Conservation (phyloP, 768 basidiomycete species). For the Agaricus sinodeliciosus region DNA sequence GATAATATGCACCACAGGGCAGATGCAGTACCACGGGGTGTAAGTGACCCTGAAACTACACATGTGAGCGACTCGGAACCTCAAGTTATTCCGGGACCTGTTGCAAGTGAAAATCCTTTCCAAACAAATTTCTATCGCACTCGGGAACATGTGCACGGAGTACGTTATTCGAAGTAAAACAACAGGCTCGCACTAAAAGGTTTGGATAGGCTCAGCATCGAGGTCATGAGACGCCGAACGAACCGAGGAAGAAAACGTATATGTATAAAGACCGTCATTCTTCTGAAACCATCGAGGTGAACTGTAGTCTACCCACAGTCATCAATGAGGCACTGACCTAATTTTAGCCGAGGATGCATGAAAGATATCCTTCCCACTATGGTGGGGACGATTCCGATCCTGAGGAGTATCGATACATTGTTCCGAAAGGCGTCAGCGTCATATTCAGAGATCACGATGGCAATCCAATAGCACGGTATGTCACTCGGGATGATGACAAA, state of each 20-base stretch:
- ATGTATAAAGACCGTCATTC: constrained; percentile 7
- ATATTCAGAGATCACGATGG: constrained; percentile 64
- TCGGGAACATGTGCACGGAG: not conserved
- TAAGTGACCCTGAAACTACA: not conserved
- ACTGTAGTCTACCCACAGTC: too few relatives aligned
- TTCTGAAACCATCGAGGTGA: constrained; percentile 17
- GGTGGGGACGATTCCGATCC: constrained; percentile 23
- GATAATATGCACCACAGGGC: not conserved
- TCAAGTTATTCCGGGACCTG: constrained; percentile 1
- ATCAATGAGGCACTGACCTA: not conserved
- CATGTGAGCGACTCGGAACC: not conserved
- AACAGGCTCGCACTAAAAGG: not conserved
- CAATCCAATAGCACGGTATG: constrained; percentile 56
- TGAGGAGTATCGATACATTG: constrained; percentile 46
- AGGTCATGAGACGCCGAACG: not conserved
- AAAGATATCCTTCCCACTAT: constrained; percentile 7
- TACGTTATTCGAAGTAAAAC: not conserved
- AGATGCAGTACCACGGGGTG: not conserved
- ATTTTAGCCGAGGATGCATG: constrained; percentile 7
- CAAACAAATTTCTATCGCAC: constrained; percentile 1
- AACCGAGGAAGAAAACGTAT: constrained; percentile 2
- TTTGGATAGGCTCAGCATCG: not conserved
- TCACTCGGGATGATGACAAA: not conserved
- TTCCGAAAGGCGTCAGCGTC: constrained; percentile 58
- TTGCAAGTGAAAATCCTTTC: constrained; percentile 4